phyloP scores from a whole-genome alignment of 345 rosid genomes.

The Citrus unshiu region DNA sequence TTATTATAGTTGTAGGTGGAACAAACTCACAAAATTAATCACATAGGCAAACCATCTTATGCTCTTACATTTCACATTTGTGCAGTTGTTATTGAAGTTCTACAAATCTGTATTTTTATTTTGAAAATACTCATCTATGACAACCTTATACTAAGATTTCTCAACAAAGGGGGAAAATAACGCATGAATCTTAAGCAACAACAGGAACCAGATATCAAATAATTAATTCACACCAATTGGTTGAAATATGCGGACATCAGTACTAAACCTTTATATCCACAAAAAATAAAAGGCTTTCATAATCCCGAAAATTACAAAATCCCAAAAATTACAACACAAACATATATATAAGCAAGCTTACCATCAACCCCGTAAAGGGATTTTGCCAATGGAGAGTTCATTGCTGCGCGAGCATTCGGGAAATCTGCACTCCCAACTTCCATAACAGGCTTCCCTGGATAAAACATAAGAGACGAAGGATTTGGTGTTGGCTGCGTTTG shows the following conservation, averaged over 20 bases:
- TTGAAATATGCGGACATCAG: background rate
- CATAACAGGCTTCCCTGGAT: conserved; percentile 91
- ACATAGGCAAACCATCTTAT: background rate
- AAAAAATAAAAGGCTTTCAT: background rate
- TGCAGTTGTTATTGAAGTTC: background rate
- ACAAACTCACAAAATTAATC: background rate
- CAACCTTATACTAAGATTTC: background rate
- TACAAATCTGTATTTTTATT: background rate
- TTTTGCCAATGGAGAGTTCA: conserved; percentile 75
- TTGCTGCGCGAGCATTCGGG: conserved; percentile 76
- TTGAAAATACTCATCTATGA: background rate
- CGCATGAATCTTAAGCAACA: background rate
- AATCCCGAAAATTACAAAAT: no score
- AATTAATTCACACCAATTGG: background rate
- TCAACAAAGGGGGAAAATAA: background rate
- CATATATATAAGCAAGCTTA: conserved; percentile 15
- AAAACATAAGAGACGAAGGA: conserved; percentile 93
- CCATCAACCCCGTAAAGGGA: conserved; percentile 80
- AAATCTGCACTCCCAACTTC: conserved; percentile 89
- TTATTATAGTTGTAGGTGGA: background rate
- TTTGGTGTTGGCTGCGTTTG: conserved; percentile 92
- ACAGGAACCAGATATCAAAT: background rate
- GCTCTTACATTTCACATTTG: background rate
- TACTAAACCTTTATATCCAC: background rate
- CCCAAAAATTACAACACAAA: background rate